Evolutionary conservation across 106 monocot species (phyloP).

Genomic region (Dendrobium catenatum): DNA sequence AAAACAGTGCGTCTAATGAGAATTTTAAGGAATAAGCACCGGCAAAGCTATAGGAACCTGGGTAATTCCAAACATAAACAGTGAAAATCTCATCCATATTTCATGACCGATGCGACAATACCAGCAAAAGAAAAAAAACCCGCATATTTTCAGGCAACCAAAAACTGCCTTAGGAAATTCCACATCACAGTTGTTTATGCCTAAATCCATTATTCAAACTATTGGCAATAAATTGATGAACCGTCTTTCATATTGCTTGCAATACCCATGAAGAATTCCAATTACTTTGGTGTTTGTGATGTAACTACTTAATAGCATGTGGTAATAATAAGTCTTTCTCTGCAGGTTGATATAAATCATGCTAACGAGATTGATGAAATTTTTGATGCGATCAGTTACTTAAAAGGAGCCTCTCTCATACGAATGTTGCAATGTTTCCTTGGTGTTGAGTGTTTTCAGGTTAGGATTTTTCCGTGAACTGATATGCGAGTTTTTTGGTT

Average conservation of each 20-base stretch:
- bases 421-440: slow-evolving; percentile 88
- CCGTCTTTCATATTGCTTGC: not conserved
- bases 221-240: not conserved
- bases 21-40: too few species aligned
- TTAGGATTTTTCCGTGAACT: slow-evolving; percentile 7
- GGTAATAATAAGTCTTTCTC: slow-evolving; percentile 1
- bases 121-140: too few species aligned
- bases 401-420: slow-evolving; percentile 84
- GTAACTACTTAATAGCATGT: not conserved
- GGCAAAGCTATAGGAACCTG: too few species aligned
- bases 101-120: too few species aligned
- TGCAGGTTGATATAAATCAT: slow-evolving; percentile 93
- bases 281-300: not conserved
- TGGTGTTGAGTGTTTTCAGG: slow-evolving; percentile 86
- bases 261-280: not conserved
- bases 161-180: too few species aligned
- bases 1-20: too few species aligned
- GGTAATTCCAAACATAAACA: too few species aligned
- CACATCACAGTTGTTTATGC: not conserved
- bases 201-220: not conserved
- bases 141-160: too few species aligned
- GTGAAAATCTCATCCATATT: too few species aligned
- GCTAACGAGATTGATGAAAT: slow-evolving; percentile 89
- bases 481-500: not conserved
- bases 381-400: slow-evolving; percentile 94